These are phyloP conservation scores for Pseudohyphozyma bogoriensis DNA, from an alignment of 768 basidiomycete genomes.

Conservation along the genomic window DNA sequence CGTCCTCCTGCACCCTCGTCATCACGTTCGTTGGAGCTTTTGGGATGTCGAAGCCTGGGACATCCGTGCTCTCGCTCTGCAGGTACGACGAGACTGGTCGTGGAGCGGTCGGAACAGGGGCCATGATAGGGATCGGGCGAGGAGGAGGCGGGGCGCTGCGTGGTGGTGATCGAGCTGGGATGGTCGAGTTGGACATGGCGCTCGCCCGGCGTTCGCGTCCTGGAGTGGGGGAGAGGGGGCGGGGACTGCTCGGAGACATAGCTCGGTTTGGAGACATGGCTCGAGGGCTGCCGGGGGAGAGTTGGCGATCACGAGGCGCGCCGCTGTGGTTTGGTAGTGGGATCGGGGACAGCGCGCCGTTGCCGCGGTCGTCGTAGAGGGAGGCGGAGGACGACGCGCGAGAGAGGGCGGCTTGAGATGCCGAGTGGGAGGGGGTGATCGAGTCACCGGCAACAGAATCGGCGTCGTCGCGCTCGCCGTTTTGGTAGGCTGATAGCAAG, in stretches of 20 bases:
- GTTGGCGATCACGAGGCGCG: background rate
- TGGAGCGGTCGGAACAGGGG: constrained; percentile 17
- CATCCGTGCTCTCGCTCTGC: constrained; percentile 4
- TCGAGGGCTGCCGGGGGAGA: background rate
- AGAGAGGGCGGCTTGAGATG: constrained; percentile 27
- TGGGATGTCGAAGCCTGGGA: constrained; percentile 22
- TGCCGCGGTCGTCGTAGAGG: background rate
- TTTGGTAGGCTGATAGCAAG: background rate
- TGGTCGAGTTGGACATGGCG: constrained; percentile 1
- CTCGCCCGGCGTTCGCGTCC: background rate
- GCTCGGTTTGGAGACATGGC: background rate
- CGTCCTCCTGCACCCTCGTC: background rate
- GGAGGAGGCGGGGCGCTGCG: background rate
- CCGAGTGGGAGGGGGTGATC: constrained; percentile 26
- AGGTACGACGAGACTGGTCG: constrained; percentile 5
- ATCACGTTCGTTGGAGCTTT: constrained; percentile 17
- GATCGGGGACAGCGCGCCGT: background rate
- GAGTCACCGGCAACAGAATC: constrained; percentile 18
- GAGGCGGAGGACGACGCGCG: constrained; percentile 16
- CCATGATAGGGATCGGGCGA: constrained; percentile 6
- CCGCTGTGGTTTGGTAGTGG: background rate
- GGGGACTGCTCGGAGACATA: background rate
- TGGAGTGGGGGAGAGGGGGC: constrained; percentile 1
- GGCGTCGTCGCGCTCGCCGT: constrained; percentile 4
- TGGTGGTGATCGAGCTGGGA: too few relatives aligned